Evolutionary conservation across 1,139 yeast species (phyloP), one percentile per base, ranked within the genome.

Genomic region (Debaryomyces udenii): DNA sequence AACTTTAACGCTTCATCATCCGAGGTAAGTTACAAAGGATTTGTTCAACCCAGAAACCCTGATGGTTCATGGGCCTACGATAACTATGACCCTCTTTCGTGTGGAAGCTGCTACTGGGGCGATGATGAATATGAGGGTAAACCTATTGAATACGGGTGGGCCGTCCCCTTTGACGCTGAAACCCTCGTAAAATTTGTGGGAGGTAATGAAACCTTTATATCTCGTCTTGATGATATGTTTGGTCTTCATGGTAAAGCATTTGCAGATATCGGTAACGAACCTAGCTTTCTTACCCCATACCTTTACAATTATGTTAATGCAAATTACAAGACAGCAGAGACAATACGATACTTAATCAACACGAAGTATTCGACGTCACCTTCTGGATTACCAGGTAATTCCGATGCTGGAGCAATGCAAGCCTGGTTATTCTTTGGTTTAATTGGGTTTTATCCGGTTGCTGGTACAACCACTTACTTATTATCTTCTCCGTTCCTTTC

Each of bases 391-490:
- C 72, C 73, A 3, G 74, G 71, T 2, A 68, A 68, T 43, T 64
- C 72, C 1, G 73, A 68, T 47, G 67, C 65, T 16, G 74, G 74
- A 10, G 68, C 74, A 6, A 64, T 68, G 70, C 71, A 66, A 41
- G 59, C 67, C 2, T 68, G 72, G 70, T 45, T 64, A 11, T 57
- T 66, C 31, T 66, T 66, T 50, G 64, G 57, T 5, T 43, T 68
- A 39, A 47, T 63, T 29, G 74, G 74, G 0, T 40, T 68, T 17
- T 68, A 67, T 42, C 74, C 73, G 4, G 56, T 66, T 16, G 52
- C 72, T 14, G 71, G 71, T 2, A 66, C 73, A 2, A 60, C 69
- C 15, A 58, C 68, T 1, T 68, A 68, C 41, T 50, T 68, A 17
- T 42, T 68, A 6, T 44, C 66, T 2, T 52, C 70, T 2, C 74